Percentiles rank a stretch among this genome's conserved stretches.
phyloP scores from a whole-genome alignment of 202 grass and related monocot genomes.

The Panicum virgatum region DNA sequence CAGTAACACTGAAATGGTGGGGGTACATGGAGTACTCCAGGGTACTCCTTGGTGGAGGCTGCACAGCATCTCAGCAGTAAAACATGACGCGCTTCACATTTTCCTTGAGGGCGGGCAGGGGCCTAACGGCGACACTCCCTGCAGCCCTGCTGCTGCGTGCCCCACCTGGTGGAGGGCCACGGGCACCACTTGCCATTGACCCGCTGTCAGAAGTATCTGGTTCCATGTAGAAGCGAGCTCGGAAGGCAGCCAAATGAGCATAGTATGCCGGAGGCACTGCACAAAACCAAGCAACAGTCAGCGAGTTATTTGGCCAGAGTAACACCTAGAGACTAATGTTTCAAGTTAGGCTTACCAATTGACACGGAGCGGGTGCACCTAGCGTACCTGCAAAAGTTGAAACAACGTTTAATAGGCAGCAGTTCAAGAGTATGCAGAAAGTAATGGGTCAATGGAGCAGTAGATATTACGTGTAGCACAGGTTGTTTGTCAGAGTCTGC shows the following conservation, averaged over 20 bases:
- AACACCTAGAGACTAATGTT: neutral
- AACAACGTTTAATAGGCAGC: neutral
- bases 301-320: neutral
- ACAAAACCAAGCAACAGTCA: constrained; percentile 24
- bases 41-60: neutral
- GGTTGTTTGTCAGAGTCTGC: constrained; percentile 93
- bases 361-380: constrained; percentile 97
- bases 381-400: constrained; percentile 70
- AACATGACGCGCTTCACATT: constrained; percentile 99
- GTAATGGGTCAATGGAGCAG: neutral
- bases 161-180: constrained; percentile 52
- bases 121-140: constrained; percentile 77
- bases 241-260: constrained; percentile 95
- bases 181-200: constrained; percentile 62
- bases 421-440: neutral
- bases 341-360: constrained; percentile 60
- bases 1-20: neutral
- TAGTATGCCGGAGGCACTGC: constrained; percentile 96
- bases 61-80: constrained; percentile 67
- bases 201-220: constrained; percentile 95
- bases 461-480: constrained; percentile 90
- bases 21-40: neutral
- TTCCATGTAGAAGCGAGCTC: constrained; percentile 96
- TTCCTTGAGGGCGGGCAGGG: constrained; percentile 91
- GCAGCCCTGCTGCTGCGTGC: constrained; percentile 52